Evolutionary conservation across 306 rosid genomes (phyloP).

Genomic region (Fagus sylvatica): DNA sequence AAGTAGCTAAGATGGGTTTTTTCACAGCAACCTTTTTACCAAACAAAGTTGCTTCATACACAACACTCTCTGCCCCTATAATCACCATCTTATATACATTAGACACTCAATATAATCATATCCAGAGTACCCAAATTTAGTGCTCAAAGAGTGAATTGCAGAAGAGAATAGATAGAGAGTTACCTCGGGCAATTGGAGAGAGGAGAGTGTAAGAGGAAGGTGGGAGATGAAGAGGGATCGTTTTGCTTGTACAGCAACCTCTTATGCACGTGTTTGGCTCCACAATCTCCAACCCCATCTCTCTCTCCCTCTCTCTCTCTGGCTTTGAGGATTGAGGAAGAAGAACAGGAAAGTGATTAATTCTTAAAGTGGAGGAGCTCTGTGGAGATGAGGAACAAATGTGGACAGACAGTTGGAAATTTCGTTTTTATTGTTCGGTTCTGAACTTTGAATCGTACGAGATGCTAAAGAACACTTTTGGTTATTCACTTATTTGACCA

Average conservation of each 20-base stretch:
- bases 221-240: constrained; percentile 81
- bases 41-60: constrained; percentile 73
- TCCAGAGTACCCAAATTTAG: not conserved
- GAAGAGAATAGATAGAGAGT: not conserved
- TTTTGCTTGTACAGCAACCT: constrained; percentile 77
- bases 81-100: constrained; percentile 4
- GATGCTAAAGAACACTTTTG: too few species aligned
- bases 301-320: not conserved
- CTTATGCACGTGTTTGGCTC: constrained; percentile 87
- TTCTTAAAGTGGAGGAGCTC: not conserved
- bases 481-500: too few species aligned
- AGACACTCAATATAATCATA: not conserved
- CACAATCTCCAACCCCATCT: constrained; percentile 55
- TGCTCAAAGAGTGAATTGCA: not conserved
- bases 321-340: not conserved
- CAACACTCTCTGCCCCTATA: constrained; percentile 85
- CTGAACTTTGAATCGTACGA: not conserved
- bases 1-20: constrained; percentile 77
- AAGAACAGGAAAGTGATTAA: not conserved
- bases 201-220: constrained; percentile 69
- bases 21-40: constrained; percentile 78
- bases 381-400: not conserved
- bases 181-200: constrained; percentile 85
- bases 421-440: not conserved
- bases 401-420: not conserved